phyloP scores from a whole-genome alignment of 2,329 filamentous ascomycete genomes.

The Neonectria coccinea region DNA sequence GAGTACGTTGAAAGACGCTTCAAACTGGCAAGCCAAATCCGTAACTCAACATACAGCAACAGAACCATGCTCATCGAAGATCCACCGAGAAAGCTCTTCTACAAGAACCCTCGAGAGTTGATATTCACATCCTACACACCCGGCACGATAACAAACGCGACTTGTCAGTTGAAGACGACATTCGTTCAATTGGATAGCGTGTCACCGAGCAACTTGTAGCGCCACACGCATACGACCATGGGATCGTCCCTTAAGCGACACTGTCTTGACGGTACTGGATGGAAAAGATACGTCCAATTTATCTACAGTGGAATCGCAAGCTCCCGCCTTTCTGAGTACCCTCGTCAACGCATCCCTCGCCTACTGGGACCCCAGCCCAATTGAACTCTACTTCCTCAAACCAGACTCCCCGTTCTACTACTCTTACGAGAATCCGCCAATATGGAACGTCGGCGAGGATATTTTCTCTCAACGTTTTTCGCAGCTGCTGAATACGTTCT shows the following conservation, averaged over 20 bases:
- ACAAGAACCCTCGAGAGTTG: neutral
- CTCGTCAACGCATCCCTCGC: constrained; percentile 5
- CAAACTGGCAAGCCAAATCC: neutral
- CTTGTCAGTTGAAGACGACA: constrained; percentile 9
- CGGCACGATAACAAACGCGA: constrained; percentile 2
- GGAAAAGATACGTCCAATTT: too few relatives aligned
- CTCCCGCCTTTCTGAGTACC: constrained; percentile 3
- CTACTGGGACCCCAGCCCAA: neutral
- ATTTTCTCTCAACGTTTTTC: constrained; percentile 13
- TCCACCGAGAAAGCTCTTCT: neutral
- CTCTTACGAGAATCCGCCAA: neutral
- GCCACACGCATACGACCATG: neutral
- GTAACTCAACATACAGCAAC: neutral
- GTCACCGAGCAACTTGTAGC: constrained; percentile 6
- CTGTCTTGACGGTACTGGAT: too few relatives aligned
- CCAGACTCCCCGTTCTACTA: constrained; percentile 19
- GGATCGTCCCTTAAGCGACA: too few relatives aligned
- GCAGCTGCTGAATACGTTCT: constrained; percentile 19
- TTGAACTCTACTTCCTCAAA: constrained; percentile 7
- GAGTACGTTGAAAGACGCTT: neutral
- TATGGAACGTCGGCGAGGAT: neutral
- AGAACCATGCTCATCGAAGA: neutral
- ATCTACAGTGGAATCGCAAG: too few relatives aligned
- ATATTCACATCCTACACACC: neutral
- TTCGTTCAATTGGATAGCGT: constrained; percentile 18